Evolutionary conservation across 768 basidiomycete species (phyloP), one percentile per base, ranked within the genome.

Genomic region (Amanita thiersii): DNA sequence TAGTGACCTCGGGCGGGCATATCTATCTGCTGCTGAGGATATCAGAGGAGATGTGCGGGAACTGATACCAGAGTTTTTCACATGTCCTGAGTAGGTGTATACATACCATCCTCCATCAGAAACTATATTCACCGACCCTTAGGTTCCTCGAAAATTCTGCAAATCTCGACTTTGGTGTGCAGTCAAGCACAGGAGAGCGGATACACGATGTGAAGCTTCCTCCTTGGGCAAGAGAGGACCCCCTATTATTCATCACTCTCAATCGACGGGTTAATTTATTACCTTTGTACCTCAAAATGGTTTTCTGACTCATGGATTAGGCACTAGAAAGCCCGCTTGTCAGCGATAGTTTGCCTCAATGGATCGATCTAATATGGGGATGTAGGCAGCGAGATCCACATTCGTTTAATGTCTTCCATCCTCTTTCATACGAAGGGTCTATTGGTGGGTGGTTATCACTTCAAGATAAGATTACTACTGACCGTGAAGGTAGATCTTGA

Each of bases 281-380:
- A n/a, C n/a, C n/a, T n/a, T n/a, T n/a, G n/a, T n/a, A n/a, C n/a
- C 66, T 58, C 7, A 2, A 32, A 23, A 10, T 14, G 3, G 12
- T 24, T 18, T 3, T 32, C 2, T n/a, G 23, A 12, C 2, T 23
- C 20, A 33, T 14, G n/a, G 33, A 21, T 2, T 34, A 90, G 86
- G 90, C 90, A 0, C 69, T 94, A 14, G 91, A 97, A 62, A 92
- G 89, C 49, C 73, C 82, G 33, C 75, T 81, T 50, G 92, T 91
- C 40, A 90, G 88, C 62, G 77, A 86, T 48, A 70, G 85, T 49
- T 68, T 97, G 8, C 80, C 86, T 0, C 72, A 75, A 7, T 96
- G 93, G 92, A 93, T 97, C 49, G 93, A 97, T 53, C 71, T 96
- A 21, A 86, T 93, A 39, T 97, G 92, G 88, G 87, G 87, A 25